Percentiles rank a stretch among this genome's conserved stretches.
Conservation (phyloP, 768 basidiomycete genomes). For the Hebeloma cylindrosporum region DNA sequence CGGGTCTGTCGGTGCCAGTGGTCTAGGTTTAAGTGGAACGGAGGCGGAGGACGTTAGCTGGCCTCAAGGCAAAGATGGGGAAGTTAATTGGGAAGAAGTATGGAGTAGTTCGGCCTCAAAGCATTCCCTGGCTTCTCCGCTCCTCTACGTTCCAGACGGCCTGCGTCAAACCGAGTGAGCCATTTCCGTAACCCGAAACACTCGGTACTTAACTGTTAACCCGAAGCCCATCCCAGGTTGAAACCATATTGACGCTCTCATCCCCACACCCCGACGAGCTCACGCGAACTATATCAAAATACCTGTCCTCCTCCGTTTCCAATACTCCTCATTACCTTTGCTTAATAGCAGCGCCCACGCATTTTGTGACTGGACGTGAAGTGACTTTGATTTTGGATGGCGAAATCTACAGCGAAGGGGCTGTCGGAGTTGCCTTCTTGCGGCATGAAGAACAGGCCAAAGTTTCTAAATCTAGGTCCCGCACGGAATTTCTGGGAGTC, state of each 20-base stretch:
- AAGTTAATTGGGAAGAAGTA: conserved; percentile 20
- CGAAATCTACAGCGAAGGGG: conserved; percentile 58
- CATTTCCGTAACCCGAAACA: conserved; percentile 4
- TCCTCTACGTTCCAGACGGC: conserved; percentile 9
- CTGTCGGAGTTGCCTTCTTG: conserved; percentile 62
- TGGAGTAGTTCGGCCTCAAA: conserved; percentile 41
- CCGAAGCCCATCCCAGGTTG: conserved; percentile 30
- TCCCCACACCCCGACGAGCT: conserved; percentile 21
- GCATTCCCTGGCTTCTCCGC: neutral
- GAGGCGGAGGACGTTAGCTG: too few species aligned
- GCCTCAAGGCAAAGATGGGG: too few species aligned
- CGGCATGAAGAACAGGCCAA: conserved; percentile 1
- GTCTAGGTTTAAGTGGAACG: too few species aligned
- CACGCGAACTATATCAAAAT: conserved; percentile 37
- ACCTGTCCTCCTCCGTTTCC: conserved; percentile 42
- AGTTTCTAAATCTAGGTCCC: conserved; percentile 8
- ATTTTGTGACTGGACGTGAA: conserved; percentile 74
- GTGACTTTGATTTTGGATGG: conserved; percentile 66
- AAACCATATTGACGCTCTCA: conserved; percentile 30
- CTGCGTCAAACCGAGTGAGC: conserved; percentile 15
- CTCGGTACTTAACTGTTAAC: conserved; percentile 1
- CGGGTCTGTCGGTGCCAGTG: too few species aligned
- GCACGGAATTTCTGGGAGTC: conserved; percentile 40
- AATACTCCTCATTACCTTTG: too few species aligned
- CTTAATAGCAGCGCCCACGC: conserved; percentile 74